These are phyloP conservation scores for Ophiostoma piceae DNA, from an alignment of 2,329 filamentous ascomycete genomes.

Conservation along the genomic window DNA sequence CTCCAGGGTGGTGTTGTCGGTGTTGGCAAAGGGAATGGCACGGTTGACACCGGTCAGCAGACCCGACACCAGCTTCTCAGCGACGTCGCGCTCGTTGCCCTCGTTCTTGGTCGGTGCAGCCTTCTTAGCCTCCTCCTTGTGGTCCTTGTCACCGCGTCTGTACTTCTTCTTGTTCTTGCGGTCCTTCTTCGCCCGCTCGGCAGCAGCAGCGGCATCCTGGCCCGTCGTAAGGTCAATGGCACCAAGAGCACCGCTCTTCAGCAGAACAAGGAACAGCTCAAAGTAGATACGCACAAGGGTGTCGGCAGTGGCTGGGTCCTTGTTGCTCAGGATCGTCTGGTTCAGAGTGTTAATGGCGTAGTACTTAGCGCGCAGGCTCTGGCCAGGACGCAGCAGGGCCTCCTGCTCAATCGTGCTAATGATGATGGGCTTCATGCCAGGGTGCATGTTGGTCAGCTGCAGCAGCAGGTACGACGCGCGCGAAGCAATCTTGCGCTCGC, in stretches of 20 bases:
- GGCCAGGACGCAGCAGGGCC: conserved; percentile 77
- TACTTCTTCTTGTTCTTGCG: conserved; percentile 28
- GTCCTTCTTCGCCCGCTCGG: conserved; percentile 35
- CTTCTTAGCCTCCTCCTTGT: conserved; percentile 34
- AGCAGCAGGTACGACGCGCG: conserved; percentile 89
- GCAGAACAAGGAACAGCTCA: conserved; percentile 71
- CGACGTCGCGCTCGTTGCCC: conserved; percentile 59
- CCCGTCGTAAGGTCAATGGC: conserved; percentile 37
- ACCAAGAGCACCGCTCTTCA: conserved; percentile 56
- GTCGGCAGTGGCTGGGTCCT: conserved; percentile 74
- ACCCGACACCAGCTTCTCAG: conserved; percentile 87
- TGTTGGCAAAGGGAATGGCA: conserved; percentile 84
- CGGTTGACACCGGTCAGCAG: conserved; percentile 93
- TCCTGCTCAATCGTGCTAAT: conserved; percentile 82
- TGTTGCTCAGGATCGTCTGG: conserved; percentile 84
- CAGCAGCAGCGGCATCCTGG: conserved; percentile 28
- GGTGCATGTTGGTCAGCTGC: conserved; percentile 82
- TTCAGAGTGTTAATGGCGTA: conserved; percentile 96
- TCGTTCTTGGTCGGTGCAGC: conserved; percentile 25
- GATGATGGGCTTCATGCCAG: conserved; percentile 87
- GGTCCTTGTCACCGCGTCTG: conserved; percentile 26
- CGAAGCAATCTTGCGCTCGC: conserved; percentile 91
- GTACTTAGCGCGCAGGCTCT: conserved; percentile 85
- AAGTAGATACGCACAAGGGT: conserved; percentile 89
- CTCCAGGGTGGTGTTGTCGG: conserved; percentile 72